These are phyloP conservation scores for Avena sativa DNA, from an alignment of 176 grass and related monocot species.

Conservation along the genomic window DNA sequence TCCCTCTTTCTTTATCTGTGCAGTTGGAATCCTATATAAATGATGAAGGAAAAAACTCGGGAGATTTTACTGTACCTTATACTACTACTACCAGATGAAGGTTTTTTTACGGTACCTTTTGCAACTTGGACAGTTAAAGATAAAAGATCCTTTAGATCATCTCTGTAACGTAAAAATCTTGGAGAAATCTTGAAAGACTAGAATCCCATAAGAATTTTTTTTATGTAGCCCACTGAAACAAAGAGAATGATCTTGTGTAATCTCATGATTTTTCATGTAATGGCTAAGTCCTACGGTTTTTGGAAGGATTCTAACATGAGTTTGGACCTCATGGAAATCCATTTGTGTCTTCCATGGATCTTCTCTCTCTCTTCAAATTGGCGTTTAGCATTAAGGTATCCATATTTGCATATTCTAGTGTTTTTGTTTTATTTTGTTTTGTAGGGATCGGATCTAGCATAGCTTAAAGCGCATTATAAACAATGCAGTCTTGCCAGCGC, in stretches of 20 bases:
- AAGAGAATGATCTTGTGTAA: background rate
- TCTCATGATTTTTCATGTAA: background rate
- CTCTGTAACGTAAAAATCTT: background rate
- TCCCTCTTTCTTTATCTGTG: background rate
- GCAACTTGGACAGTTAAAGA: background rate
- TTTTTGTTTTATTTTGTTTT: too few species aligned
- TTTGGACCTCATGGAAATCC: background rate
- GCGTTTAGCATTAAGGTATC: background rate
- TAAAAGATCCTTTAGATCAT: background rate
- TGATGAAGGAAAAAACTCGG: background rate
- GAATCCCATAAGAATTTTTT: background rate
- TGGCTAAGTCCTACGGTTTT: background rate
- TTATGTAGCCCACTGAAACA: background rate
- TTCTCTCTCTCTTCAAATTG: background rate
- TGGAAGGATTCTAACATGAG: background rate
- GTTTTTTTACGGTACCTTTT: too few species aligned
- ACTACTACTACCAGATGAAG: too few species aligned
- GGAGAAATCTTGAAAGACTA: background rate
- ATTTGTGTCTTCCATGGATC: background rate
- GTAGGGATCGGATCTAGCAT: background rate
- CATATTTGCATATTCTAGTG: background rate
- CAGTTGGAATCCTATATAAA: background rate
- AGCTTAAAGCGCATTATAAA: background rate
- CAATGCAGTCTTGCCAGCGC: background rate
- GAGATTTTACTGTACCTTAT: too few species aligned